Conservation (phyloP, 306 rosid species). For the Pyrus bretschneideri region DNA sequence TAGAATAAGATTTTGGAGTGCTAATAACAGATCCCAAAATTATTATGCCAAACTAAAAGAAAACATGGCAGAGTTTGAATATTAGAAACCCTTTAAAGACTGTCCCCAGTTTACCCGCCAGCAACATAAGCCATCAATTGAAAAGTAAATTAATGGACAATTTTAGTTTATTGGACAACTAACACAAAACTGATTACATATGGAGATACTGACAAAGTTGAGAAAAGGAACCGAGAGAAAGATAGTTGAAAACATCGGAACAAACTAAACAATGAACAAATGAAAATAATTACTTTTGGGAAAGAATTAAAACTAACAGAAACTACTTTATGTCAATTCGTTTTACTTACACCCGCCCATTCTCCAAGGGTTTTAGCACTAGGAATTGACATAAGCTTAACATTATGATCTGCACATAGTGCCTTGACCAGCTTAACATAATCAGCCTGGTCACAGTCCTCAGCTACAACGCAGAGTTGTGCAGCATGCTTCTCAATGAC, state of each 20-base stretch:
- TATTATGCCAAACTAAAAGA: not conserved
- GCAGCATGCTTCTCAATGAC: slow-evolving; percentile 78
- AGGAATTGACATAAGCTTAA: slow-evolving; percentile 64
- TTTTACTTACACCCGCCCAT: slow-evolving; percentile 86
- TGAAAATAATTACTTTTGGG: not conserved
- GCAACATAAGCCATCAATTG: not conserved
- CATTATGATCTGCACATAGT: slow-evolving; percentile 79
- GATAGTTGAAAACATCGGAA: not conserved
- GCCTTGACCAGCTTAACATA: slow-evolving; percentile 77
- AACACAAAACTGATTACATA: not conserved
- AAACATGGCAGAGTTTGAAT: not conserved
- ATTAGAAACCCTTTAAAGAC: not conserved
- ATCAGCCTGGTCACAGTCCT: slow-evolving; percentile 83
- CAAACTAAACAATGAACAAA: too few relatives aligned
- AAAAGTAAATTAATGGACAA: not conserved
- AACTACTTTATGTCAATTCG: not conserved
- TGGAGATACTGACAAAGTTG: not conserved
- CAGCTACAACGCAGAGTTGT: slow-evolving; percentile 78
- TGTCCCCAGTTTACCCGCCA: not conserved
- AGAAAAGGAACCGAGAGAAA: not conserved
- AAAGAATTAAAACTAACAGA: not conserved
- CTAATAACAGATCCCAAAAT: not conserved
- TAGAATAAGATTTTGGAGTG: too few relatives aligned
- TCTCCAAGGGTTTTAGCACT: slow-evolving; percentile 89
- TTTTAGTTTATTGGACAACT: too few relatives aligned